Conservation (phyloP, 345 rosid genomes). For the Eucalyptus melliodora region DNA sequence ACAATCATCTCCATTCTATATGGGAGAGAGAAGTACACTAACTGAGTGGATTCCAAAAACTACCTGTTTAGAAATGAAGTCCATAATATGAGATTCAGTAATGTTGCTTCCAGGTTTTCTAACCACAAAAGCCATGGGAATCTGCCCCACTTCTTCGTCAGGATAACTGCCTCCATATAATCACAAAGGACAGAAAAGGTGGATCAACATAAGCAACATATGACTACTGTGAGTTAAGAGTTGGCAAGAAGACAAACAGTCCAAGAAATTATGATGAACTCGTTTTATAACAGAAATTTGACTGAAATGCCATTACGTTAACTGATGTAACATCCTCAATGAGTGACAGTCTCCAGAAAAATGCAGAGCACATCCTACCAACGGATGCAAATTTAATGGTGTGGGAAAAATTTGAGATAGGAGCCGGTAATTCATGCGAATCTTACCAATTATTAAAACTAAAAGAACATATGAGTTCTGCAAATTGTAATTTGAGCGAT, state of each 20-base stretch:
- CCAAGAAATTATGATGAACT: background rate
- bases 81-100: constrained; percentile 45
- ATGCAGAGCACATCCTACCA: background rate
- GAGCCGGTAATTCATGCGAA: background rate
- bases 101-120: constrained; percentile 59
- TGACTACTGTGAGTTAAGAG: background rate
- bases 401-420: background rate
- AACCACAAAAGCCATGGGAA: constrained; percentile 92
- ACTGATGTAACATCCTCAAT: background rate
- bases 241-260: background rate
- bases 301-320: background rate
- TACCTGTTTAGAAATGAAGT: constrained; percentile 66
- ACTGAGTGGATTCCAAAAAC: background rate
- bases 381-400: background rate
- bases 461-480: background rate
- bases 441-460: background rate
- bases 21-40: background rate
- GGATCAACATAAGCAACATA: background rate
- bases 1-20: background rate
- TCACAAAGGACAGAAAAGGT: background rate
- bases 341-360: background rate
- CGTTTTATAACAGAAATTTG: background rate
- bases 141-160: constrained; percentile 87
- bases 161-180: constrained; percentile 42
- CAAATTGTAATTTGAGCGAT: background rate